Conservation (phyloP, 495 filamentous ascomycete species). For the Bathelium albidoporum region DNA sequence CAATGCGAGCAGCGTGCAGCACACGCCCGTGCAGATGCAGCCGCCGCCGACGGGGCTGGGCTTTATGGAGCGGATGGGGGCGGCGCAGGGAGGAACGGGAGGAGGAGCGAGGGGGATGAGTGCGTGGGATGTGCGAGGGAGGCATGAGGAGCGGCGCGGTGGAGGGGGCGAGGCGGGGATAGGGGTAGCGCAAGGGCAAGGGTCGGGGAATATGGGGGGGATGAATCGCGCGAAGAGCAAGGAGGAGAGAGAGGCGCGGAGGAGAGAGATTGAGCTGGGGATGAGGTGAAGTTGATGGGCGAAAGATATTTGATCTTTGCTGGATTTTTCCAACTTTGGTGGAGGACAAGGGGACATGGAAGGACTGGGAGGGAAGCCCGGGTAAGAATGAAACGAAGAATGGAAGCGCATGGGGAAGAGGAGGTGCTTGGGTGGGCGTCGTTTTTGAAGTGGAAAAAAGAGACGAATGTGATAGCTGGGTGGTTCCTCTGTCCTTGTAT, state of each 20-base stretch:
- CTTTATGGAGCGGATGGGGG: neutral
- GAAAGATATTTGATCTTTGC: neutral
- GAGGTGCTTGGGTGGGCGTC: too few relatives aligned
- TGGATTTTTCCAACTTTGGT: neutral
- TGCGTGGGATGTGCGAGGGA: conserved; percentile 7
- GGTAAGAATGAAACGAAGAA: too few relatives aligned
- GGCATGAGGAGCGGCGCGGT: neutral
- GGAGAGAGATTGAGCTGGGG: conserved; percentile 28
- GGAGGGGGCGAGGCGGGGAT: conserved; percentile 17
- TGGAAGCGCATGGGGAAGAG: too few relatives aligned
- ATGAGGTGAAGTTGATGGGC: neutral
- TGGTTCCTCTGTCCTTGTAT: too few relatives aligned
- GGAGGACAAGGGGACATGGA: too few relatives aligned
- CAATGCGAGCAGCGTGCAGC: neutral
- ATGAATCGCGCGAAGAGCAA: conserved; percentile 19
- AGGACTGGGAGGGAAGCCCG: too few relatives aligned
- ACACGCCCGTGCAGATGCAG: neutral
- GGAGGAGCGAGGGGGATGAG: conserved; percentile 2
- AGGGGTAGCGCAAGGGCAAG: too few relatives aligned
- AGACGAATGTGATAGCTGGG: too few relatives aligned
- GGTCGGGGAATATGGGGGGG: conserved; percentile 12
- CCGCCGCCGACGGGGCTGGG: conserved; percentile 2
- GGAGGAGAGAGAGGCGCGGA: conserved; percentile 27
- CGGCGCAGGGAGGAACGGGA: conserved; percentile 7
- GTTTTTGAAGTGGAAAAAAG: too few relatives aligned